Evolutionary conservation across 2,329 filamentous ascomycete genomes (phyloP).

Genomic region (Trichoderma semiorbis): DNA sequence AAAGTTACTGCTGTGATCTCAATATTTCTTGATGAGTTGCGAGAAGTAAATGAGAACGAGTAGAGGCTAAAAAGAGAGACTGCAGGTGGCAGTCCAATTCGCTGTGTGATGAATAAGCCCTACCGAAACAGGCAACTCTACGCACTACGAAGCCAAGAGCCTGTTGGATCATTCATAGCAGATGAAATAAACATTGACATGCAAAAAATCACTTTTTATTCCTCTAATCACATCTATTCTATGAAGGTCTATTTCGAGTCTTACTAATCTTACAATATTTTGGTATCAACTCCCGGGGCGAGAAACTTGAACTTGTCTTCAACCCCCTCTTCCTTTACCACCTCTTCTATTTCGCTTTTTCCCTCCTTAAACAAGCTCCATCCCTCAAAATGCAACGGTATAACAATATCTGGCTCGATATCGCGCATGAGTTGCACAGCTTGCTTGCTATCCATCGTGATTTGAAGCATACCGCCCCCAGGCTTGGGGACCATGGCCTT

Average conservation of each 20-base stretch:
- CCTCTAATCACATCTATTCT: background rate
- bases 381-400: slow-evolving; percentile 46
- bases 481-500: slow-evolving; percentile 28
- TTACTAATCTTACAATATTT: background rate
- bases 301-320: slow-evolving; percentile 24
- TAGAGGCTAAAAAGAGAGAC: background rate
- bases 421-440: slow-evolving; percentile 38
- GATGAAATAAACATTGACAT: background rate
- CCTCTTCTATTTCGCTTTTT: slow-evolving; percentile 28
- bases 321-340: slow-evolving; percentile 35
- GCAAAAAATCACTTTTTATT: background rate
- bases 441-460: slow-evolving; percentile 44
- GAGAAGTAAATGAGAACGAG: background rate
- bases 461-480: slow-evolving; percentile 30
- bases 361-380: slow-evolving; percentile 44
- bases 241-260: background rate
- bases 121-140: background rate
- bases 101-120: background rate
- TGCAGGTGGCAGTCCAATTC: too few species aligned
- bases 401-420: slow-evolving; percentile 38
- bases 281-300: background rate
- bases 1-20: background rate
- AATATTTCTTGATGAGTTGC: background rate
- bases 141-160: background rate
- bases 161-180: background rate